Evolutionary conservation across 805 yeast species (phyloP), one percentile per base, ranked within the genome.

Genomic region (Yarrowia yakushimensis): DNA sequence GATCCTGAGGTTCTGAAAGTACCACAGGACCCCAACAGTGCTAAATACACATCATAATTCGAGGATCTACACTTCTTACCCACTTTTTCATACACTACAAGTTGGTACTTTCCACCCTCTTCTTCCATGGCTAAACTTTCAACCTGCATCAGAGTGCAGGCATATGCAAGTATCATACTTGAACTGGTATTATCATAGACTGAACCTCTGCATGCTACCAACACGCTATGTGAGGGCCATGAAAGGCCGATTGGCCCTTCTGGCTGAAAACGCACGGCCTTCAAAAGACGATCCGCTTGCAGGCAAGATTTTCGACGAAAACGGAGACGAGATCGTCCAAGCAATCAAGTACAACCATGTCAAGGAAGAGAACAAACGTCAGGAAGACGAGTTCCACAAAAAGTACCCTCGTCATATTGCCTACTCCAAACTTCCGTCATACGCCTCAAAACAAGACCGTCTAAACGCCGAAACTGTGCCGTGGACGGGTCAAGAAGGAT

Each of bases 401-500:
- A 67, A 73, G 30, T 68, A 80, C 65, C 82, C 79, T 61, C 69
- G 69, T 12, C 76, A 76, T 10, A 72, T 83, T 6, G 78, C 78
- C 7, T 69, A 72, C 4, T 67, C 79, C 6, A 77, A 75, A 48
- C 64, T 83, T 17, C 85, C 86, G 0, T 43, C 64, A 0, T 75
- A 74, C 66, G 82, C 83, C 0, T 74, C 77, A 17, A 78, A 77
- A 59, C 80, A 77, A 12, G 67, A 79, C 0, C 71, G 74, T 48
- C 84, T 81, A 1, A 71, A 78, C 10, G 90, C 90, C 1, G 68
- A 74, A 63, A 67, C 82, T 0, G 66, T 65, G 23, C 86, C 86
- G 0, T 86, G 91, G 91, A 75, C 74, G 0, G 91, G 91, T 0
- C 69, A 74, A 4, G 89, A 85, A 65, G 62, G 72, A 3, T 69